A percentile compares a stretch with the other conserved stretches of the same genome.
These are phyloP conservation scores for Macrolepiota dolichaula DNA, from an alignment of 768 basidiomycete genomes.

Conservation along the genomic window DNA sequence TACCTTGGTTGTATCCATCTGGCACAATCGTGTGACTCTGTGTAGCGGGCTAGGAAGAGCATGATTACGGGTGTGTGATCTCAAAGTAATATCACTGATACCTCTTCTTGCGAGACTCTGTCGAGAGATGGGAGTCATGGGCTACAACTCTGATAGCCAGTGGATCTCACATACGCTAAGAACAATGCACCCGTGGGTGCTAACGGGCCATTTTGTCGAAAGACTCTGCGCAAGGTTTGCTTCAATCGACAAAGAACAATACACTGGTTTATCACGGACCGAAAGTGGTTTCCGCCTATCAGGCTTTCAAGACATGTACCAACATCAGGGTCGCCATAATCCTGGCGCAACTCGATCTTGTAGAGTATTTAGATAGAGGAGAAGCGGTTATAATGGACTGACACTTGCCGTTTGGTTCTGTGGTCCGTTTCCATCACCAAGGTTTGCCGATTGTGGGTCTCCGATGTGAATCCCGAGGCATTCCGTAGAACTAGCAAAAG, in stretches of 20 bases:
- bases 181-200: slow-evolving; percentile 53
- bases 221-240: slow-evolving; percentile 34
- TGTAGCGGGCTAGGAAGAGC: slow-evolving; percentile 18
- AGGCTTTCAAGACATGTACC: slow-evolving; percentile 78
- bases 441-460: slow-evolving; percentile 61
- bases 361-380: background rate
- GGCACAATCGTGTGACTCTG: slow-evolving; percentile 29
- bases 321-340: slow-evolving; percentile 60
- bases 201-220: slow-evolving; percentile 52
- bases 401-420: slow-evolving; percentile 46
- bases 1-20: slow-evolving; percentile 32
- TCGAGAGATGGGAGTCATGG: background rate
- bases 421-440: slow-evolving; percentile 78
- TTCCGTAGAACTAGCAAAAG: slow-evolving; percentile 37
- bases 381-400: background rate
- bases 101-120: slow-evolving; percentile 36
- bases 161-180: slow-evolving; percentile 28
- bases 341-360: slow-evolving; percentile 67
- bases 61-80: background rate
- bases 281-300: slow-evolving; percentile 77
- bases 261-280: slow-evolving; percentile 39
- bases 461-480: slow-evolving; percentile 75
- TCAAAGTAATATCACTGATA: slow-evolving; percentile 2
- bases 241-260: slow-evolving; percentile 5
- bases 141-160: background rate